These are phyloP conservation scores for Saccharomycopsis sp. DNA, from an alignment of 805 yeast species.

Conservation along the genomic window DNA sequence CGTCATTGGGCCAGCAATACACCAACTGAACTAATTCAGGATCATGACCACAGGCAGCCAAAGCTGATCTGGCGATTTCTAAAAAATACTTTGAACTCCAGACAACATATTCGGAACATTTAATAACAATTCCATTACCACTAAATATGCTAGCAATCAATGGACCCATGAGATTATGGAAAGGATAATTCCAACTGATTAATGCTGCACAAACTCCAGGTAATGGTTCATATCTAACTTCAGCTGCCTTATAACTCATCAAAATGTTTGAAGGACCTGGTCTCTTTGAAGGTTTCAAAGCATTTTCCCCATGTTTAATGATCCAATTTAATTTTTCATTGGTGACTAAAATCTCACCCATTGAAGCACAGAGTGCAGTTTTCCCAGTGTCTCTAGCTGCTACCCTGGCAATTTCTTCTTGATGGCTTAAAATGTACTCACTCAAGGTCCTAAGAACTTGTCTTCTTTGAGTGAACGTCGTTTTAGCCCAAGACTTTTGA, in stretches of 20 bases:
- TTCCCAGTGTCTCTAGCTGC: constrained; percentile 97
- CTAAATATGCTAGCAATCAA: constrained; percentile 81
- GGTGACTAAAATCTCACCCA: constrained; percentile 95
- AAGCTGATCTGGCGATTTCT: constrained; percentile 61
- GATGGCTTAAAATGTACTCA: constrained; percentile 70
- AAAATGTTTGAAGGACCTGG: constrained; percentile 84
- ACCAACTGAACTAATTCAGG: constrained; percentile 82
- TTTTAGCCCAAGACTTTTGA: constrained; percentile 42
- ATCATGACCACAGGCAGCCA: constrained; percentile 66
- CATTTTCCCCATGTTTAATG: constrained; percentile 69
- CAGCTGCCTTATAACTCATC: constrained; percentile 87
- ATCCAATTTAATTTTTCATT: constrained; percentile 91
- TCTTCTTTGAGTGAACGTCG: constrained; percentile 60
- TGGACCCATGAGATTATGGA: constrained; percentile 92
- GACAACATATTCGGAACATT: constrained; percentile 92
- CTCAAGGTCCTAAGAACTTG: constrained; percentile 64
- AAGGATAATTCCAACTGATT: constrained; percentile 96
- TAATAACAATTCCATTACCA: constrained; percentile 86
- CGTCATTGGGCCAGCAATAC: constrained; percentile 84
- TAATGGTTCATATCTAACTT: constrained; percentile 88
- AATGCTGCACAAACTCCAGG: constrained; percentile 74
- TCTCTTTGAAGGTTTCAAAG: constrained; percentile 63
- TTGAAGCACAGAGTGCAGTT: constrained; percentile 89
- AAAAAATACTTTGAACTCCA: constrained; percentile 88
- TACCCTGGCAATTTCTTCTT: constrained; percentile 78